Conservation (phyloP, 2,329 filamentous ascomycete species). For the Aspergillus sp. region DNA sequence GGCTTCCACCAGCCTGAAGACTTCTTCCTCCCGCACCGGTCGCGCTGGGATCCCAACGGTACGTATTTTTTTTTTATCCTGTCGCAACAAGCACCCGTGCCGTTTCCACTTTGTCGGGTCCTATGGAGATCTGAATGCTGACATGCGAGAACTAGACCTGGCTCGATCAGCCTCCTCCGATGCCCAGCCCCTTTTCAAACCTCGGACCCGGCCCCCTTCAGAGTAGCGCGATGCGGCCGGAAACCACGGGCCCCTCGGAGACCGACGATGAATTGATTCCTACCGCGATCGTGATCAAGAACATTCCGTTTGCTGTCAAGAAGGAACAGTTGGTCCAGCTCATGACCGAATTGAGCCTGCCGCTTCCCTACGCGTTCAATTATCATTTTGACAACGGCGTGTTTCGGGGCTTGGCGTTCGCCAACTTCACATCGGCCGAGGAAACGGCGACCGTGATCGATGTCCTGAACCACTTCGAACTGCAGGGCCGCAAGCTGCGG, state of each 20-base stretch:
- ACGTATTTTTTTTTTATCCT: constrained; percentile 41
- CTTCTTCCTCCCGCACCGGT: constrained; percentile 50
- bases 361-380: constrained; percentile 97
- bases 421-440: constrained; percentile 94
- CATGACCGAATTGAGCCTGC: constrained; percentile 92
- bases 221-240: constrained; percentile 42
- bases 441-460: constrained; percentile 93
- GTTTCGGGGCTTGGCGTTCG: constrained; percentile 92
- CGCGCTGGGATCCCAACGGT: constrained; percentile 70
- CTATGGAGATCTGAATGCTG: not conserved
- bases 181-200: constrained; percentile 48
- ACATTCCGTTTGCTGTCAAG: constrained; percentile 97
- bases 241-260: constrained; percentile 41
- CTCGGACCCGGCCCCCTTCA: constrained; percentile 44
- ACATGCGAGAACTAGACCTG: constrained; percentile 51
- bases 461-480: constrained; percentile 89
- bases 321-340: constrained; percentile 91
- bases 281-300: constrained; percentile 98
- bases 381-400: constrained; percentile 99
- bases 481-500: constrained; percentile 88
- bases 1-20: constrained; percentile 58
- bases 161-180: constrained; percentile 58
- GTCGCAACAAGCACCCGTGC: not conserved
- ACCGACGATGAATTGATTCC: constrained; percentile 83
- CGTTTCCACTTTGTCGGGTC: not conserved